Base-by-base conservation (phyloP, 2,329 filamentous ascomycete species). In the Biscogniauxia mediterranea region DNA sequence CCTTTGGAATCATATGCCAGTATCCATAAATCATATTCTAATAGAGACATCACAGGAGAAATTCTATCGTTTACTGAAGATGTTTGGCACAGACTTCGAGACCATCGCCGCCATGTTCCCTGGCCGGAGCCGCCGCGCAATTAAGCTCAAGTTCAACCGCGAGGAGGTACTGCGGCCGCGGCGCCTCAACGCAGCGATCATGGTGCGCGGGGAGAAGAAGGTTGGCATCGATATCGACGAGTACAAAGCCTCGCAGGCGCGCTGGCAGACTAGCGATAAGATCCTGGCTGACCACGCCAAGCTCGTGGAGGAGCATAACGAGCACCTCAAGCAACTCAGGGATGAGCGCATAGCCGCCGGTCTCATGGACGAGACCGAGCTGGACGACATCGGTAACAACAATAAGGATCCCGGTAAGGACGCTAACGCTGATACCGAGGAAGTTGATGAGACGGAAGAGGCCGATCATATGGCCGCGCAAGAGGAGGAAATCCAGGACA, bases 31-130 rank as follows among this genome's bases (percentile, higher is more conserved):
- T 6, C 8, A 28, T 52, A 9, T 38, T 7, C 8, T 49, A 51
- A 52, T 62, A 57, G 62, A 3, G 11, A 5, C 13, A 3, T 46
- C 38, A 4, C 6, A 46, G 38, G 88, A 90, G 59, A 80, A 85
- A 52, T 95, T 95, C 77, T 95, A 93, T 78, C 83, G 88, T 26
- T 88, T 86, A 0, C 80, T 96, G 1, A 78, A 81, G 60, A 90
- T 89, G 82, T 93, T 92, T 70, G 92, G 92, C 59, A 94, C 90
- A 1, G 91, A 94, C 72, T 96, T 95, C 71, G 84, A 89, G 73
- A 91, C 91, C 76, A 93, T 96, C 68, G 83, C 85, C 61, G 85
- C 86, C 68, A 87, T 93, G 83, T 93, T 96, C 70, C 85, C 87
- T 1, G 83, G 85, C 64, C 87, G 89, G 70, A 89, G 85, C 62